These are phyloP conservation scores for Hibiscus trionum DNA, from an alignment of 345 rosid species.

Conservation along the genomic window DNA sequence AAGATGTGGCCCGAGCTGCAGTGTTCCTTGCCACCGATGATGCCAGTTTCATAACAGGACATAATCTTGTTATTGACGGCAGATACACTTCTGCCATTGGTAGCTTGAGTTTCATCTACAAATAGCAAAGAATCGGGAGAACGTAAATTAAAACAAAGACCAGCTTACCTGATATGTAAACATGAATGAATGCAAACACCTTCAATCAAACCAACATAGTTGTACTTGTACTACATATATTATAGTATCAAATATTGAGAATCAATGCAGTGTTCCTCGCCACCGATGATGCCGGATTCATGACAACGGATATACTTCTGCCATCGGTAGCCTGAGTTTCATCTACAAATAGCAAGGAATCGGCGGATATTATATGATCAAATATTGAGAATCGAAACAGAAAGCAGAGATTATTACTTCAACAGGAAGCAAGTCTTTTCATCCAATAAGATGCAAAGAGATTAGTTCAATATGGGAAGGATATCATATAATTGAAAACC, in stretches of 20 bases:
- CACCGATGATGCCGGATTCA: constrained; percentile 50
- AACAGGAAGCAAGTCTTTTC: background rate
- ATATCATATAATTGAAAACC: background rate
- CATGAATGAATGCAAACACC: background rate
- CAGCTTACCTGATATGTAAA: background rate
- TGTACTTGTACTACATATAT: background rate
- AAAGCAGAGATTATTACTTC: too few species aligned
- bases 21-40: constrained; percentile 64
- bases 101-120: constrained; percentile 44
- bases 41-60: constrained; percentile 60
- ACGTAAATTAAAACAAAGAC: background rate
- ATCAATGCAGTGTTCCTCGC: constrained; percentile 74
- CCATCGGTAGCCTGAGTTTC: constrained; percentile 28
- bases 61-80: constrained; percentile 73
- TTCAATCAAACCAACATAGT: background rate
- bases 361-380: background rate
- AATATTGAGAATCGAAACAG: constrained; percentile 17
- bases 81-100: constrained; percentile 56
- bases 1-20: constrained; percentile 65
- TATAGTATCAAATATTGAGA: too few species aligned
- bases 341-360: constrained; percentile 33
- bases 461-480: too few species aligned
- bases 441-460: background rate
- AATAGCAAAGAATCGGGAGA: constrained; percentile 3
- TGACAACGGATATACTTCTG: constrained; percentile 78